Base-by-base conservation (phyloP, 1,284 basidiomycete genomes). In the Singerocomus rubriflavus region DNA sequence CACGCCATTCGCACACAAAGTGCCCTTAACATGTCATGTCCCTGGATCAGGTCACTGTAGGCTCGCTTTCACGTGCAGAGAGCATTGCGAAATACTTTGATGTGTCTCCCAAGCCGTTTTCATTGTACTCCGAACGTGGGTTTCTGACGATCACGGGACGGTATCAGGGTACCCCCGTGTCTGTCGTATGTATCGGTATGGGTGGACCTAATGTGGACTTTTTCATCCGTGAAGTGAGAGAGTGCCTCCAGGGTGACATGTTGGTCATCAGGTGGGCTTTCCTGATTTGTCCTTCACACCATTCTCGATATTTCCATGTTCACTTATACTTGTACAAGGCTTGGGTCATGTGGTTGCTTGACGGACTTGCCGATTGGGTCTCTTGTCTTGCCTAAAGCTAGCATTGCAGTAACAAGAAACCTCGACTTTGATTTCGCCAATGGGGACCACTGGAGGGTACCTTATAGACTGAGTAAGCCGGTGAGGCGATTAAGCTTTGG, bases 141-240 rank as follows among this genome's bases (percentile, higher is more conserved):
- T 93, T 91, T 68, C 70, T 87, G 51, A 92, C 88, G 4, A 80
- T 91, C 55, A 92, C 90, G 5, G 91, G 91, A 11, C 76, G 82
- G 34, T 92, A 84, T 72, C 76, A 79, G 40, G 80, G 79, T 40
- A 68, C 78, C 4, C 88, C 89, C 6, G 66, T 93, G 31, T 87
- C 84, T 12, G 79, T 93, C 48, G 74, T 91, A 40, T 86, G 85
- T 53, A 91, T 91, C 51, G 91, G 91, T 9, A 93, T 93, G 91
- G 90, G 90, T 17, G 74, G 72, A 53, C 79, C 88, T 2, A 89
- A 88, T 66, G 85, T 85, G 68, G 90, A 93, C 68, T 93, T 93
- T 69, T 90, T 92, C 66, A 79, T 93, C 13, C 80, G 91, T 55
- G 91, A 93, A 71, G 81, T 80, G 14, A 77, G 90, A 51, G 91